These are phyloP conservation scores for Vairimorpha necatrix DNA, from an alignment of 371 early-diverging fungal species.

Conservation along the genomic window DNA sequence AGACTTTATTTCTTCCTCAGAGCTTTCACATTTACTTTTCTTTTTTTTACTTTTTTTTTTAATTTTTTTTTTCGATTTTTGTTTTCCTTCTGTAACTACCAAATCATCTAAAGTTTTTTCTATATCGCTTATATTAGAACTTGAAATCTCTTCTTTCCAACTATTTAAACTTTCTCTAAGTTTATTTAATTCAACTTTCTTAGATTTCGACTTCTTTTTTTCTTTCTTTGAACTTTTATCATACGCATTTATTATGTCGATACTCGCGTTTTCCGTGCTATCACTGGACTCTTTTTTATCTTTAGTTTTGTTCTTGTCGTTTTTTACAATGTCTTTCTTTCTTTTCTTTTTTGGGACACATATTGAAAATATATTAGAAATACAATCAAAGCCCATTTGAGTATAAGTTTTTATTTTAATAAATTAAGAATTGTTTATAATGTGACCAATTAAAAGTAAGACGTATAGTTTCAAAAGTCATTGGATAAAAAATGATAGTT, in stretches of 20 bases:
- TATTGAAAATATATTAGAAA: slow-evolving; percentile 3
- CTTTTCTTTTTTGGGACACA: slow-evolving; percentile 4
- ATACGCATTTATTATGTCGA: slow-evolving; percentile 14
- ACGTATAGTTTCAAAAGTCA: too few species aligned
- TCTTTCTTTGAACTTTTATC: background rate
- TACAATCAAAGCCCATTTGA: background rate
- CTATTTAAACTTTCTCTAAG: background rate
- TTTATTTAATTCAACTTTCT: background rate
- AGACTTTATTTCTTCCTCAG: background rate
- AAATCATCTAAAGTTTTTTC: background rate
- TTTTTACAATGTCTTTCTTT: background rate
- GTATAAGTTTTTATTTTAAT: background rate
- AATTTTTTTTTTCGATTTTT: background rate
- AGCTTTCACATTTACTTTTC: background rate
- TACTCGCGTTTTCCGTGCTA: background rate
- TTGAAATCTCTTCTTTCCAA: background rate
- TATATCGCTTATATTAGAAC: background rate
- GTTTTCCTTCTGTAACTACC: background rate
- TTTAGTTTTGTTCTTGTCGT: background rate
- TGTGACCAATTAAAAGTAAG: background rate
- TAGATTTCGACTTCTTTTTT: background rate
- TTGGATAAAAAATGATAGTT: too few species aligned
- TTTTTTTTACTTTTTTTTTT: background rate
- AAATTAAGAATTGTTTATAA: background rate
- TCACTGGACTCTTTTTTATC: background rate